Base-by-base conservation (phyloP, 75 land plant species). In the Adiantum capillusveneris region DNA sequence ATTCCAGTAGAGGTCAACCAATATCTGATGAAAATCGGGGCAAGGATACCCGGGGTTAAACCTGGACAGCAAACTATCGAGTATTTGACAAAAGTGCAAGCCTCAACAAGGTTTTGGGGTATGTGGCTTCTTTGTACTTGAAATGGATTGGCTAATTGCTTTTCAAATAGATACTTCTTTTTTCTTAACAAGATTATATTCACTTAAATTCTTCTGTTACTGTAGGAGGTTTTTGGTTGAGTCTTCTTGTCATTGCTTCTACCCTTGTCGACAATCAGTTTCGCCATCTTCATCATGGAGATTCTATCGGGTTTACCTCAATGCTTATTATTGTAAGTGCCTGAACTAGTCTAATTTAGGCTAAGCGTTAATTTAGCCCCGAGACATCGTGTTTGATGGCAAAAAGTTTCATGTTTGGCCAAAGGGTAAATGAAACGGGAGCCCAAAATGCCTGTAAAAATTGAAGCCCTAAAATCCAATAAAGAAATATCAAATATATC, bases 101-200 rank as follows among this genome's bases (percentile, higher is more conserved):
- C 85, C 25, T 94, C 99, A 25, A 86, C 99, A 26, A 90, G 96
- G 30, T 90, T 89, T 64, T 94, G 99, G 99, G 99, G 96, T 89
- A 60, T 11, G 36, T 44, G 17, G 3, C 37, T 5, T 9, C 9
- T 5, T 34, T 34, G 37, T 9, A 34, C 37, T 5, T 9, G 7
- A 34, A 9, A 34, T 34, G 3, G 37, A 34, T 34, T 34, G 37
- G 50, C 11, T 11, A 21, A 30, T 41, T 19, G 45, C 2, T 62
- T 17, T n/a, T n/a, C n/a, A n/a, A n/a, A n/a, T 34, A 5, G 9
- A 9, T 34, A 34, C 9, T 34, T 9, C 9, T 34, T 34, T 5
- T 5, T 34, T 34, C 9, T 34, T 34, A 9, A 34, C 9, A 34
- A n/a, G n/a, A n/a, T n/a, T n/a, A n/a, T n/a, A n/a, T n/a, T n/a